phyloP scores from a whole-genome alignment of 2,329 filamentous ascomycete species.

The Hyphodiscus sp. region DNA sequence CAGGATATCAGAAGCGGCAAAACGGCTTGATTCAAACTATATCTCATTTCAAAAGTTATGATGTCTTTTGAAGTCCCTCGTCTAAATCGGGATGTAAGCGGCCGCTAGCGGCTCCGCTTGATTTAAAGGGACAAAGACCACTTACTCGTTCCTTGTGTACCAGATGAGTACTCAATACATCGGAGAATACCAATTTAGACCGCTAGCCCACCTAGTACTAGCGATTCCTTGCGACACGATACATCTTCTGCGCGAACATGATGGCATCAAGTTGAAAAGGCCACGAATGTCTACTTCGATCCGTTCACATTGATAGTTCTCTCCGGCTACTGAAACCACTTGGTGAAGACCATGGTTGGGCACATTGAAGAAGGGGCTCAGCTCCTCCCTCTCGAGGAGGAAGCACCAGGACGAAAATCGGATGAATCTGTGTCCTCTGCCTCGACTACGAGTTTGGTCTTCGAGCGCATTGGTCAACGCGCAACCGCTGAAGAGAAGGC shows the following conservation, averaged over 20 bases:
- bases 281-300: not conserved
- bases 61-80: too few species aligned
- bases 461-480: constrained; percentile 64
- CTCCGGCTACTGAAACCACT: constrained; percentile 15
- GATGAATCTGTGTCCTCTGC: constrained; percentile 59
- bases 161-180: not conserved
- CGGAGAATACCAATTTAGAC: not conserved
- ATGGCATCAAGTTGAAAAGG: not conserved
- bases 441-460: constrained; percentile 78
- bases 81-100: too few species aligned
- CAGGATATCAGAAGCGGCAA: too few species aligned
- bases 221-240: not conserved
- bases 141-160: too few species aligned
- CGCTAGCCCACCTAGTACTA: not conserved
- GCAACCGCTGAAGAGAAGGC: constrained; percentile 14
- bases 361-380: constrained; percentile 24
- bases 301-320: constrained; percentile 11
- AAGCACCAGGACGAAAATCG: constrained; percentile 18
- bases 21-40: too few species aligned
- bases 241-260: not conserved
- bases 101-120: not conserved
- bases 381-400: constrained; percentile 20
- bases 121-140: not conserved
- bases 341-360: constrained; percentile 23
- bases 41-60: too few species aligned